Percentiles rank a stretch among this genome's conserved stretches.
Evolutionary conservation across 768 basidiomycete genomes (phyloP).

Genomic region (Dendrothele bispora): DNA sequence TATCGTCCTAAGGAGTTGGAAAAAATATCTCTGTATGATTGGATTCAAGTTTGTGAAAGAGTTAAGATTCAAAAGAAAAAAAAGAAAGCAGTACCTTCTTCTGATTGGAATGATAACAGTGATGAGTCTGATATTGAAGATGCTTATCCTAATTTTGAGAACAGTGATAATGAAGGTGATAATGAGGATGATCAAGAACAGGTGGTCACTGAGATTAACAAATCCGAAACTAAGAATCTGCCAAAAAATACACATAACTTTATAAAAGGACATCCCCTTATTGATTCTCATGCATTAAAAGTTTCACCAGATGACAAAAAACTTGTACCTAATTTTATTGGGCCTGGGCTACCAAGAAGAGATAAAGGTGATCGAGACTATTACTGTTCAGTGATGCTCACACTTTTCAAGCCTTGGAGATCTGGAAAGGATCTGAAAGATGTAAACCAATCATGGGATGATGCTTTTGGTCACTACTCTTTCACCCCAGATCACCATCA

Average conservation of each 20-base stretch:
- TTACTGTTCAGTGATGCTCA: constrained; percentile 32
- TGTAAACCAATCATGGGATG: constrained; percentile 18
- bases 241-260: no score
- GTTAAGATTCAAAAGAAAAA: not conserved
- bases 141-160: not conserved
- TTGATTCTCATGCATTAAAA: constrained; percentile 2
- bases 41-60: constrained; percentile 11
- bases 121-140: not conserved
- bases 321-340: constrained; percentile 29
- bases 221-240: no score
- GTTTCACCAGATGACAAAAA: not conserved
- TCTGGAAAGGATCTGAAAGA: constrained; percentile 25
- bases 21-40: constrained; percentile 15
- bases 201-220: no score
- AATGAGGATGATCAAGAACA: no score
- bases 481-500: constrained; percentile 11
- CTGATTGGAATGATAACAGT: not conserved
- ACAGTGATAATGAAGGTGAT: not conserved
- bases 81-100: not conserved
- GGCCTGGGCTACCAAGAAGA: constrained; percentile 22
- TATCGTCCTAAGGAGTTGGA: constrained; percentile 6
- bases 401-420: constrained; percentile 34
- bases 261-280: not conserved
- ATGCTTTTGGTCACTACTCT: constrained; percentile 12
- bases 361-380: constrained; percentile 32